These are phyloP conservation scores for Neoascochyta sp. DNA, from an alignment of 2,329 filamentous ascomycete species.

Conservation along the genomic window DNA sequence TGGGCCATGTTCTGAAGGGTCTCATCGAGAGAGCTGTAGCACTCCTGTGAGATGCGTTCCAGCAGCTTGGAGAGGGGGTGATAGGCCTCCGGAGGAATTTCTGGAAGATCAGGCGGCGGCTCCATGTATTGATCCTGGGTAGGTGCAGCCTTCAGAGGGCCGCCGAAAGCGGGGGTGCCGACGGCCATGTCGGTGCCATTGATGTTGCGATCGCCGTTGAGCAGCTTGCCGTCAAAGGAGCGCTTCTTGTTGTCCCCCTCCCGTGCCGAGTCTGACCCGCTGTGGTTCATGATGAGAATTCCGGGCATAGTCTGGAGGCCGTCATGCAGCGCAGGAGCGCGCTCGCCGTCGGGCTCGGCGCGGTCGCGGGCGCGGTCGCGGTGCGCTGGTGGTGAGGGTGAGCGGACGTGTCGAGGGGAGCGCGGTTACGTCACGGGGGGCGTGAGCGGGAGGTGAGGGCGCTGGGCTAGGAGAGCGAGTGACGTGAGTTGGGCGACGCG, in stretches of 20 bases:
- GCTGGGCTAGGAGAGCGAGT: too few species aligned
- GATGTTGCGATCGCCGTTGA: conserved; percentile 26
- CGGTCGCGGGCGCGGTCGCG: conserved; percentile 4
- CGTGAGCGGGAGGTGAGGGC: too few species aligned
- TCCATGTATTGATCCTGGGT: conserved; percentile 23
- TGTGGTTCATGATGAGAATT: conserved; percentile 48
- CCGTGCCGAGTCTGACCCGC: conserved; percentile 34
- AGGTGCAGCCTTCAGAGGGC: conserved; percentile 9
- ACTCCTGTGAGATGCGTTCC: conserved; percentile 74
- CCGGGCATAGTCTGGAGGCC: conserved; percentile 46
- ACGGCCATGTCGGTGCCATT: conserved; percentile 12
- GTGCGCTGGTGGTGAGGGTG: neutral
- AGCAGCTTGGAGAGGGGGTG: conserved; percentile 72
- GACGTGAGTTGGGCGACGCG: too few species aligned
- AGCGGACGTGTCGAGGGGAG: too few species aligned
- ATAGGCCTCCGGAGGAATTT: conserved; percentile 69
- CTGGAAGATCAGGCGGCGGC: conserved; percentile 53
- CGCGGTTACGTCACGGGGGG: too few species aligned
- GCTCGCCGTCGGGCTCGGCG: conserved; percentile 22
- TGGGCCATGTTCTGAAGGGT: conserved; percentile 67
- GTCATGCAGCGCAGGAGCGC: conserved; percentile 28
- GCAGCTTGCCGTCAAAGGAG: conserved; percentile 25
- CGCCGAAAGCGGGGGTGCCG: conserved; percentile 15
- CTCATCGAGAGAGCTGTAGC: conserved; percentile 72
- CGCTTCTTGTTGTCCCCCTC: conserved; percentile 32